phyloP scores from a whole-genome alignment of 2,329 filamentous ascomycete genomes.

The Alternaria angustiovoidea region DNA sequence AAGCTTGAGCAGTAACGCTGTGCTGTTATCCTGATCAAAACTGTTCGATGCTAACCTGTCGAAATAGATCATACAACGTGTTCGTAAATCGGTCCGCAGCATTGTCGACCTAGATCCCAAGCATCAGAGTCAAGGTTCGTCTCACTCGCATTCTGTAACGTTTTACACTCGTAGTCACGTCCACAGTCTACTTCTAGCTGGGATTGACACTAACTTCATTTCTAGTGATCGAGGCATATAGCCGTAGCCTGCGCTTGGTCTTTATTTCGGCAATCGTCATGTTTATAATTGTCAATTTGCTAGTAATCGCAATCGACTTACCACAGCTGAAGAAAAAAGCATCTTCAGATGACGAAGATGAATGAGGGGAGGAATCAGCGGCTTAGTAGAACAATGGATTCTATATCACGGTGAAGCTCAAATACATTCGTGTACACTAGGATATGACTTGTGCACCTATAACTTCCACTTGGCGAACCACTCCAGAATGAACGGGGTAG shows the following conservation, averaged over 20 bases:
- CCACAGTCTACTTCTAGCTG: conserved; percentile 19
- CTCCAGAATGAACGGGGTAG: conserved; percentile 25
- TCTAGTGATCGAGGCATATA: conserved; percentile 52
- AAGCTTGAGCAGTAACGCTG: not conserved
- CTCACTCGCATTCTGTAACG: not conserved
- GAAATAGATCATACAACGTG: conserved; percentile 54
- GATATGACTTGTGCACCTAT: not conserved
- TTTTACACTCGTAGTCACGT: not conserved
- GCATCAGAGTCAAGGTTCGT: conserved; percentile 58
- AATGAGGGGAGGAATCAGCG: not conserved
- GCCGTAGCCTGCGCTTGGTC: conserved; percentile 49
- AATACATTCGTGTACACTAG: not conserved
- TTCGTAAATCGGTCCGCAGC: conserved; percentile 60
- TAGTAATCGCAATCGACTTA: conserved; percentile 63
- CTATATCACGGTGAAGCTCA: not conserved
- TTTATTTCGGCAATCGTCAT: conserved; percentile 55
- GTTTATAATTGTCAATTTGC: conserved; percentile 59
- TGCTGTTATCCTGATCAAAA: not conserved
- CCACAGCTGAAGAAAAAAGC: conserved; percentile 53
- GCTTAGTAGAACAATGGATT: not conserved
- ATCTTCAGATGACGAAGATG: conserved; percentile 11
- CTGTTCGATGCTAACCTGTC: conserved; percentile 8
- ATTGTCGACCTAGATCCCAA: conserved; percentile 56
- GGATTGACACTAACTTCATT: conserved; percentile 27
- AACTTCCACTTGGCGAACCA: conserved; percentile 33